These are phyloP conservation scores for Pseudogymnoascus destructans DNA, from an alignment of 2,329 filamentous ascomycete species.

Conservation along the genomic window DNA sequence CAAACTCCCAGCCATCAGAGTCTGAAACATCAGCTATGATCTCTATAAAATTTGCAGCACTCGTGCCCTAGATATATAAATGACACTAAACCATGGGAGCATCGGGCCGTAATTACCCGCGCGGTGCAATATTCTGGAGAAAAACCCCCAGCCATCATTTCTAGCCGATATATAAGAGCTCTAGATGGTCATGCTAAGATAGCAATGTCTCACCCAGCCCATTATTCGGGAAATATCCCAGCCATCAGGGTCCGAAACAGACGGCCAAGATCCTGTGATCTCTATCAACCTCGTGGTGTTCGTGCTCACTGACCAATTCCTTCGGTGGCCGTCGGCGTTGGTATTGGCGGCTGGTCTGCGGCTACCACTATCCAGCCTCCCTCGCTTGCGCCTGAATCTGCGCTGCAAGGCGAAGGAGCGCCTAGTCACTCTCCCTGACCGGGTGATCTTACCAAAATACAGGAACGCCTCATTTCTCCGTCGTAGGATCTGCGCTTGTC, in stretches of 20 bases:
- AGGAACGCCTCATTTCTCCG: background rate
- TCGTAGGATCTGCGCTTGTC: background rate
- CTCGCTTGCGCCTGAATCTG: background rate
- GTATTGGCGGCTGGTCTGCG: background rate
- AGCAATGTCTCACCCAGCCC: background rate
- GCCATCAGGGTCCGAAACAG: background rate
- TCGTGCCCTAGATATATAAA: background rate
- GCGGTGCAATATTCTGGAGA: background rate
- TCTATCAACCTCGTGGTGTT: background rate
- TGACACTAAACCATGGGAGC: background rate
- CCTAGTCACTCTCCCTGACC: background rate
- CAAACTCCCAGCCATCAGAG: background rate
- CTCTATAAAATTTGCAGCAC: background rate
- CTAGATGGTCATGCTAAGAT: slow-evolving; percentile 1
- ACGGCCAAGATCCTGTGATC: background rate
- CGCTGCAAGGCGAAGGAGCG: background rate
- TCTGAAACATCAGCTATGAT: background rate
- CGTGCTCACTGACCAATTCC: background rate
- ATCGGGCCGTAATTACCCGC: background rate
- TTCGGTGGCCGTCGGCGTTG: background rate
- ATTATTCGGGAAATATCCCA: background rate
- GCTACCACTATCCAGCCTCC: background rate
- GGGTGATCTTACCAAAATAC: background rate
- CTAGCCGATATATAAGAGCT: background rate
- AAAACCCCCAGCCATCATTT: background rate